These are phyloP conservation scores for Chaetomium fimeti DNA, from an alignment of 495 filamentous ascomycete genomes.

Conservation along the genomic window DNA sequence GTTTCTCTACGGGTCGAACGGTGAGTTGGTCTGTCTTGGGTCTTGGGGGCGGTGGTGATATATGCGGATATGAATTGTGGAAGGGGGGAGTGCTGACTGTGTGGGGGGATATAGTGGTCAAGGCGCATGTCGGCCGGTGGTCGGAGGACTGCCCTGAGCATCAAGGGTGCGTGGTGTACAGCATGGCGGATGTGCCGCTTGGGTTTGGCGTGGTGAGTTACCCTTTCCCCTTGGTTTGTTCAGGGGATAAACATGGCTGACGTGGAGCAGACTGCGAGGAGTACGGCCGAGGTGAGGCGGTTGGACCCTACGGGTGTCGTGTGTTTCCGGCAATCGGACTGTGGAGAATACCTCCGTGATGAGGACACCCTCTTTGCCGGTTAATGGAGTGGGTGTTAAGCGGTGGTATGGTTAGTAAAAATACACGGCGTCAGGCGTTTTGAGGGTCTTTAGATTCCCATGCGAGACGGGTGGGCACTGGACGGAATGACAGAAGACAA, in stretches of 20 bases:
- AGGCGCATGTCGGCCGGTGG: constrained; percentile 88
- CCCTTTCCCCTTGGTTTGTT: not conserved
- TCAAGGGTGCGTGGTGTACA: constrained; percentile 70
- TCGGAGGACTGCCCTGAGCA: constrained; percentile 83
- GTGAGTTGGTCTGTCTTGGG: constrained; percentile 12
- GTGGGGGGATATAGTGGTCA: constrained; percentile 55
- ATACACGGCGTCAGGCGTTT: constrained; percentile 32
- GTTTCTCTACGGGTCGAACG: constrained; percentile 68
- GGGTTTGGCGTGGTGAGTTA: constrained; percentile 60
- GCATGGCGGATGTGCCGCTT: constrained; percentile 72
- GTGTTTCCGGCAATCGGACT: constrained; percentile 82
- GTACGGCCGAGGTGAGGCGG: constrained; percentile 73
- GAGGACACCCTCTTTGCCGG: constrained; percentile 58
- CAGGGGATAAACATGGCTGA: not conserved
- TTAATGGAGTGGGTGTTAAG: constrained; percentile 20
- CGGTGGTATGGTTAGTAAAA: constrained; percentile 4
- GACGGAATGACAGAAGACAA: not conserved
- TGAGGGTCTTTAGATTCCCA: constrained; percentile 13
- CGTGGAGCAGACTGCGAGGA: constrained; percentile 56
- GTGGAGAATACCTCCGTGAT: constrained; percentile 89
- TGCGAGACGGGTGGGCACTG: constrained; percentile 1
- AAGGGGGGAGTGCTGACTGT: not conserved
- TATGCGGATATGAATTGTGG: not conserved
- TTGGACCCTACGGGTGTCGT: constrained; percentile 87
- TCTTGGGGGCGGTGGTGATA: not conserved